phyloP scores from a whole-genome alignment of 495 filamentous ascomycete species.

The Podospora sp. region DNA sequence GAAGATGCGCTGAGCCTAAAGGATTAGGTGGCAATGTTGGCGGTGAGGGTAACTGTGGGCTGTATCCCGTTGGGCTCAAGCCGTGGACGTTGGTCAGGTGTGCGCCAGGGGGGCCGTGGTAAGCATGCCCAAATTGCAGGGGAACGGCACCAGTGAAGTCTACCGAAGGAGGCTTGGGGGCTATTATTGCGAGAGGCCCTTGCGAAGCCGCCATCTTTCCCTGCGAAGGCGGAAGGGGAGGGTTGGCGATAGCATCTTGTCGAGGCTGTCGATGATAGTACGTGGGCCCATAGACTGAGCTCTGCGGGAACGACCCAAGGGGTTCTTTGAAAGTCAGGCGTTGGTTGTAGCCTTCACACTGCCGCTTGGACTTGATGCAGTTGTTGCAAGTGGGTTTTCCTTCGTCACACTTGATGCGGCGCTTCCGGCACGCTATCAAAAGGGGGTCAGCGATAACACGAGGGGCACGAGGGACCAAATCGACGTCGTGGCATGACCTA shows the following conservation, averaged over 20 bases:
- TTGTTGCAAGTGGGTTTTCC: conserved; percentile 87
- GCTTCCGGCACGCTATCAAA: conserved; percentile 78
- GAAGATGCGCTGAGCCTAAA: not conserved
- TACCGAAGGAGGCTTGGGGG: conserved; percentile 39
- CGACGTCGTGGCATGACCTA: conserved; percentile 49
- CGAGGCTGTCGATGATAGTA: conserved; percentile 30
- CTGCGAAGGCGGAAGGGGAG: conserved; percentile 31
- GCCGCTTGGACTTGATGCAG: conserved; percentile 91
- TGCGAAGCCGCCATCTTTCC: conserved; percentile 27
- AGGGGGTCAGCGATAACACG: conserved; percentile 24
- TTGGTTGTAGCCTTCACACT: conserved; percentile 94
- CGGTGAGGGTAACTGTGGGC: conserved; percentile 19
- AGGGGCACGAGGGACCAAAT: conserved; percentile 6
- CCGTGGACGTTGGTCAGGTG: conserved; percentile 8
- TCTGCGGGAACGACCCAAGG: conserved; percentile 57
- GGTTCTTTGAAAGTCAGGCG: conserved; percentile 92
- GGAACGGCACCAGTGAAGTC: conserved; percentile 34
- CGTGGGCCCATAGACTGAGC: conserved; percentile 30
- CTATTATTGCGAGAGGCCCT: conserved; percentile 35
- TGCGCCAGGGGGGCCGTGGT: conserved; percentile 19
- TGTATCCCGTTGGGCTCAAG: conserved; percentile 21
- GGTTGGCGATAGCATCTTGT: conserved; percentile 24
- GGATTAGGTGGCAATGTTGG: conserved; percentile 16
- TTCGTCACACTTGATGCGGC: conserved; percentile 97
- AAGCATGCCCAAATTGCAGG: conserved; percentile 20